These are phyloP conservation scores for Schwanniomyces pseudopolymorphus DNA, from an alignment of 805 yeast genomes.

Conservation along the genomic window DNA sequence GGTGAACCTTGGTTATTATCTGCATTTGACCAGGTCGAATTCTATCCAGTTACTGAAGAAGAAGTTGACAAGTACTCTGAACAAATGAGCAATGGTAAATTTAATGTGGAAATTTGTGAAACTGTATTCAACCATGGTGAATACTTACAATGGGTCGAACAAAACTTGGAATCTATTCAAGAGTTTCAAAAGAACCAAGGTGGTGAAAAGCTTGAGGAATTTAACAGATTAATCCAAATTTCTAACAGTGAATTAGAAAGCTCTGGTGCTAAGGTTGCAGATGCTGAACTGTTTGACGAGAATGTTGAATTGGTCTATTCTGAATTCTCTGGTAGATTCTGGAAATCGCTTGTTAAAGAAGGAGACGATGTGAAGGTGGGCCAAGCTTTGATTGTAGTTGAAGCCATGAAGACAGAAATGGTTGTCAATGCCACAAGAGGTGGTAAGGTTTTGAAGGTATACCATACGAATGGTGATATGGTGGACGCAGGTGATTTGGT, in stretches of 20 bases:
- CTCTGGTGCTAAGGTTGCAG: constrained; percentile 45
- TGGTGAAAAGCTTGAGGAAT: constrained; percentile 83
- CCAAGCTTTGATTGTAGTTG: constrained; percentile 83
- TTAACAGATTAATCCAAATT: constrained; percentile 77
- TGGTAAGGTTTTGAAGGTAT: constrained; percentile 71
- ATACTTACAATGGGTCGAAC: constrained; percentile 77
- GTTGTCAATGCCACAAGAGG: constrained; percentile 66
- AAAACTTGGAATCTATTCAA: constrained; percentile 69
- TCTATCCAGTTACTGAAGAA: constrained; percentile 85
- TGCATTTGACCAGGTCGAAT: constrained; percentile 93
- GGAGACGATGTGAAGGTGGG: constrained; percentile 76
- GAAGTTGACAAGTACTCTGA: constrained; percentile 72
- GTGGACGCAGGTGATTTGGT: constrained; percentile 96
- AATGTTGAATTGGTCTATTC: constrained; percentile 84
- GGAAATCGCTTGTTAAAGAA: constrained; percentile 83
- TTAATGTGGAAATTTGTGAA: constrained; percentile 70
- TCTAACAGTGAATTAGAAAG: constrained; percentile 72
- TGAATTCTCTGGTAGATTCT: constrained; percentile 94
- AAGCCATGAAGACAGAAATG: constrained; percentile 99
- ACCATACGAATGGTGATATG: constrained; percentile 89
- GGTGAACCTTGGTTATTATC: constrained; percentile 81
- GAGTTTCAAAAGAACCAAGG: constrained; percentile 64
- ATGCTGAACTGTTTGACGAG: constrained; percentile 65
- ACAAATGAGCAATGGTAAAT: constrained; percentile 79
- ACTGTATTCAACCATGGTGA: constrained; percentile 79